Evolutionary conservation across 2,329 filamentous ascomycete species (phyloP), one percentile per base, ranked within the genome.

Genomic region (Ceratocystiopsis sp.): DNA sequence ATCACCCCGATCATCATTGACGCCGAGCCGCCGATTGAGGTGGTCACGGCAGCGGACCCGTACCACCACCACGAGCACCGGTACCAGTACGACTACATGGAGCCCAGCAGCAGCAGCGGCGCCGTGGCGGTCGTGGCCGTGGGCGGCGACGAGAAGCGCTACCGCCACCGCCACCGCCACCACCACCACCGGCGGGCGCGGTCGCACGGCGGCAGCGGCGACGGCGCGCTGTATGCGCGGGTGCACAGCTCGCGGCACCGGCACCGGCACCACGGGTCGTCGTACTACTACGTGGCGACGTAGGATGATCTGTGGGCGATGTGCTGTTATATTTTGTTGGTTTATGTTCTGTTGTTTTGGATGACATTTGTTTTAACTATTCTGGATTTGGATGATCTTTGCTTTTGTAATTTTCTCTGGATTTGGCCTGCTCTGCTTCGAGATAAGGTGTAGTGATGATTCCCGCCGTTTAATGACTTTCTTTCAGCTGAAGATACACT

Each of bases 241-340:
- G 69, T 75, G 32, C 82, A 91, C 55, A 84, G 87, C 46, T 71
- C 71, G 13, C 71, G 72, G 1, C 66, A 89, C 1, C 82, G 89
- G 61, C 70, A 68, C 7, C 32, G 78, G 38, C 56, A 60, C 44
- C 61, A 55, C 40, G 55, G 57, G 25, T 7, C 25, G 25, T 9
- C 25, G 7, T 21, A 21, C 49, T 51, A 52, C 40, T 56, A 55
- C n/a, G 13, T 16, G 17, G 37, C n/a, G 32, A 45, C 35, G 25
- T 29, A 29, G 19, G 19, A 21, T 21, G 19, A 21, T 21, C 19
- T 21, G 25, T 29, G 25, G 25, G 25, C 25, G 25, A 10, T 8
- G 9, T 29, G 6, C 6, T 29, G 25, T 2, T 8, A 21, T 4
- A 21, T 21, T 4, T 21, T 29, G 25, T 9, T 29, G 25, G 10